Base-by-base conservation (phyloP, 2,329 filamentous ascomycete genomes). In the Cladosporium sp. region DNA sequence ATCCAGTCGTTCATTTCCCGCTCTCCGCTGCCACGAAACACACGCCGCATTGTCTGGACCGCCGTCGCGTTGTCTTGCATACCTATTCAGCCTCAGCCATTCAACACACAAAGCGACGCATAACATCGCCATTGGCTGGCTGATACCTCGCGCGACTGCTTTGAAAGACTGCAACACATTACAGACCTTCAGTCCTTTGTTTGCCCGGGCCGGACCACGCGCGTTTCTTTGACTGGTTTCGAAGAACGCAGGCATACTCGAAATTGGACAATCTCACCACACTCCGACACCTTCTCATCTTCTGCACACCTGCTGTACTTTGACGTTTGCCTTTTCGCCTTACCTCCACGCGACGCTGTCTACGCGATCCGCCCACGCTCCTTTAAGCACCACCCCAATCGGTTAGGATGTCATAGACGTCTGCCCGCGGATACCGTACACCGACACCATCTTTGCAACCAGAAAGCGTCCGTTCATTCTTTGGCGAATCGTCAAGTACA, bases 401-500 rank as follows among this genome's bases (percentile, higher is more conserved):
- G 55, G 50, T 41, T 57, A 62, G 55, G 44, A 64, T 64, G 62
- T 55, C 50, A 47, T 65, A 58, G 57, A 36, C 32, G 32, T 39
- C 44, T 51, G 48, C 40, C 38, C 53, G 44, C 34, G 38, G 24
- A 54, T 53, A 39, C 48, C 36, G 43, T 42, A 50, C 51, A 45
- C 20, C 43, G 36, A 37, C 41, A 37, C 43, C 47, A 45, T 50
- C 56, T 57, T 59, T 58, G 19, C 56, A 45, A 42, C 52, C 36
- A 58, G 54, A 56, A 58, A 54, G 58, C 55, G 22, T 58, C 22
- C 37, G 30, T 48, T 58, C 54, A 50, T 51, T 56, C 53, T 50
- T 59, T 59, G 63, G 59, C 61, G 59, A 56, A 54, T 60, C 63
- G 73, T 75, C 73, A 75, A 73, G 66, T 73, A 71, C 74, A 76